Evolutionary conservation across 2,329 filamentous ascomycete genomes (phyloP), one percentile per base, ranked within the genome.

Genomic region (Penicillium corylophilum): DNA sequence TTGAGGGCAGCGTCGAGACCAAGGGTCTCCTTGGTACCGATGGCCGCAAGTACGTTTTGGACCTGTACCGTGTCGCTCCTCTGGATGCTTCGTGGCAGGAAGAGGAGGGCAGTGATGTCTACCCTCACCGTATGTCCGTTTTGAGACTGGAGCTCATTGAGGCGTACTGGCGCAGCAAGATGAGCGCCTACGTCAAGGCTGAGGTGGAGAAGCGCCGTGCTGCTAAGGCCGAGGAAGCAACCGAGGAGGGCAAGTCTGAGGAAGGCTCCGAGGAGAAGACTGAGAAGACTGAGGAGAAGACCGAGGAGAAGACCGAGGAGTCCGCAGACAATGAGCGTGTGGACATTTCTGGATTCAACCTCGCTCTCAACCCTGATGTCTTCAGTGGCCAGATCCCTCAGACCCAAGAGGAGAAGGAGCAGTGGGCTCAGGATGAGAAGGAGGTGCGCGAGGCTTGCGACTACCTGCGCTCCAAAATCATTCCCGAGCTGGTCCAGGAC

Each of bases 1-100:
- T 99, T 3, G 93, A 97, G 72, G 90, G 89, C 36, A 97, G 92
- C 65, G 92, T 99, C 13, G 94, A 99, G 75, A 99, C 94, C 47
- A 99, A 99, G 78, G 94, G 94, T 47, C 79, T 99, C n/a, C 80
- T 99, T 63, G 94, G 94, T 43, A 99, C 94, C 1, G 94, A 99
- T 67, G 94, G 92, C 33, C 85, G 94, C 64, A 96, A 96, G 71
- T 99, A 99, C 68, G 90, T 96, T n/a, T 82, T 99, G 45, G 94
- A 99, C 66, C 77, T 99, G 47, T 99, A 99, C 78, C 86, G 94
- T 51, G 87, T 97, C 58, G 95, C 94, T 3, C 94, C 94, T 5
- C 77, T 97, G 51, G 94, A 99, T 71, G 85, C 96, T 50, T 74
- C 81, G 20, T 99, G 95, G 92, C 81, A 96, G 62, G 93, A 99